Evolutionary conservation across 2,329 filamentous ascomycete genomes (phyloP).

Genomic region (Nothophoma quercina): DNA sequence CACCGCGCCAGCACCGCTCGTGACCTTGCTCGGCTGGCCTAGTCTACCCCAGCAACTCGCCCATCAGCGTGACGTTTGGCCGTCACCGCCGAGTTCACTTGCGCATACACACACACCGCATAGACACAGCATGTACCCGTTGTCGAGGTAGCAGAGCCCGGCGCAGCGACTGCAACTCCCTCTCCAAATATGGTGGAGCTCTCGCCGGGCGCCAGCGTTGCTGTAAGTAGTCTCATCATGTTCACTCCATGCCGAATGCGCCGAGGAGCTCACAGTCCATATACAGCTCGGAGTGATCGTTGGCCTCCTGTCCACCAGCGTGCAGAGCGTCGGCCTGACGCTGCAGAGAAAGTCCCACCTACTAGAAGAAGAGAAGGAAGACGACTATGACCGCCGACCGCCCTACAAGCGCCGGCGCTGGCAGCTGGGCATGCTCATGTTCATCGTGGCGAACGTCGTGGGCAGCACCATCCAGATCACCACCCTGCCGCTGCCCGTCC

Average conservation of each 20-base stretch:
- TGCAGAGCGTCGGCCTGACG: constrained; percentile 93
- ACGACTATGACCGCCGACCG: constrained; percentile 79
- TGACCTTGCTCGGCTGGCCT: constrained; percentile 41
- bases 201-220: constrained; percentile 52
- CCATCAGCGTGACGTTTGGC: constrained; percentile 37
- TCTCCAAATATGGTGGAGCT: constrained; percentile 49
- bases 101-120: constrained; percentile 10
- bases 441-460: constrained; percentile 90
- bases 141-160: constrained; percentile 41
- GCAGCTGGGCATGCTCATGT: constrained; percentile 98
- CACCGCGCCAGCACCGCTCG: constrained; percentile 39
- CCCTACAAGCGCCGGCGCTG: constrained; percentile 90
- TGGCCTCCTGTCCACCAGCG: constrained; percentile 89
- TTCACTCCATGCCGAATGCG: not conserved
- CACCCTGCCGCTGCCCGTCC: constrained; percentile 88
- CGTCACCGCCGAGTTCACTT: constrained; percentile 17
- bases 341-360: constrained; percentile 98
- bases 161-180: constrained; percentile 26
- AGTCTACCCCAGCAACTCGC: constrained; percentile 32
- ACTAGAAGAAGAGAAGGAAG: constrained; percentile 91
- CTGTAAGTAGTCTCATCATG: constrained; percentile 44
- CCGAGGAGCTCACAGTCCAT: constrained; percentile 15
- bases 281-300: constrained; percentile 87
- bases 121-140: constrained; percentile 38
- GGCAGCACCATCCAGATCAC: constrained; percentile 98